Conservation (phyloP, 2,329 filamentous ascomycete species). For the Claviceps maximensis region DNA sequence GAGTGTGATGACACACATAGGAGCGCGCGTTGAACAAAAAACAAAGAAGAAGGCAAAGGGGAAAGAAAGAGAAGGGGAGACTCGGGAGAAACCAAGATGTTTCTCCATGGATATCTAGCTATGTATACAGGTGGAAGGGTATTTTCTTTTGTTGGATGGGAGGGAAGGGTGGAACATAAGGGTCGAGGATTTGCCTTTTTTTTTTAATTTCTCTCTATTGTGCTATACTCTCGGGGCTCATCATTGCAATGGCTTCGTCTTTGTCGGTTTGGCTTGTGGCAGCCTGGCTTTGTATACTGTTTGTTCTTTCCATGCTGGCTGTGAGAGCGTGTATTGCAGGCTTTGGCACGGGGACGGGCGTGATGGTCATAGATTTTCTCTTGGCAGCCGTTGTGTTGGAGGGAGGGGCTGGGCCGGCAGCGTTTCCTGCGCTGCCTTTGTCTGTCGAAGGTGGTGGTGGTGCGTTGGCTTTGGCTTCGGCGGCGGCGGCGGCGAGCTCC, state of each 20-base stretch:
- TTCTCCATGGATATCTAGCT: neutral
- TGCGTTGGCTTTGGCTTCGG: constrained; percentile 29
- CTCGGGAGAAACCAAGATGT: neutral
- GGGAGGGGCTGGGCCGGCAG: constrained; percentile 11
- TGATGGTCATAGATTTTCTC: constrained; percentile 32
- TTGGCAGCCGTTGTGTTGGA: constrained; percentile 33
- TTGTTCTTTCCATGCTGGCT: constrained; percentile 43
- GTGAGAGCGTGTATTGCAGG: constrained; percentile 27
- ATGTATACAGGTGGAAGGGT: neutral
- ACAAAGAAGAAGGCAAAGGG: neutral
- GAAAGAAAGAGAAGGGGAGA: too few species aligned
- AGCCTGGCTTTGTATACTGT: constrained; percentile 45
- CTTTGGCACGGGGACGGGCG: constrained; percentile 25
- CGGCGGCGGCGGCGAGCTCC: constrained; percentile 39
- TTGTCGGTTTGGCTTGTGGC: constrained; percentile 53
- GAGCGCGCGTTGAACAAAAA: neutral
- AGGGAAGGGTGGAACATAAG: neutral
- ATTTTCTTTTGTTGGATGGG: neutral
- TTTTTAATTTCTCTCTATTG: constrained; percentile 16
- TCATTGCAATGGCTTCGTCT: constrained; percentile 59
- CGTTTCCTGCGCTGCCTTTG: neutral
- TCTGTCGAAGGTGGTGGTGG: neutral
- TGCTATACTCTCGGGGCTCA: constrained; percentile 70
- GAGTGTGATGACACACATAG: neutral
- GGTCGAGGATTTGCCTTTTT: neutral